A percentile compares a stretch with the other conserved stretches of the same genome.
Conservation (phyloP, 2,329 filamentous ascomycete species). For the Pyrenochaeta sp. region DNA sequence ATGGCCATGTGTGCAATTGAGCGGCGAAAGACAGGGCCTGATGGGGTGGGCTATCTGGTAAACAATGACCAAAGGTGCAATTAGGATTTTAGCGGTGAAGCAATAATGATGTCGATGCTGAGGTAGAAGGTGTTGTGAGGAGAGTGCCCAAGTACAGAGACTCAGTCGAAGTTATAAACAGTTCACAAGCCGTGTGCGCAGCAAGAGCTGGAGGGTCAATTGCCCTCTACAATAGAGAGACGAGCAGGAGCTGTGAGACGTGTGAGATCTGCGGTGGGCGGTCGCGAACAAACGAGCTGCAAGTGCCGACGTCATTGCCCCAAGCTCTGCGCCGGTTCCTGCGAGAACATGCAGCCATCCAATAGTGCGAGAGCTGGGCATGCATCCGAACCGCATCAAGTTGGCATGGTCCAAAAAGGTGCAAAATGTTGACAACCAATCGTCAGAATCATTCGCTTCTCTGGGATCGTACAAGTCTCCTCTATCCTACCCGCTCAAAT, state of each 20-base stretch:
- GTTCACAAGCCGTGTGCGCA: slow-evolving; percentile 15
- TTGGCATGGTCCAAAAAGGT: slow-evolving; percentile 14
- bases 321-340: slow-evolving; percentile 12
- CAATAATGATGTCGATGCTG: slow-evolving; percentile 8
- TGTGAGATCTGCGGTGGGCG: slow-evolving; percentile 33
- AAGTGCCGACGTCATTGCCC: slow-evolving; percentile 35
- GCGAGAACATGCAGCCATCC: not conserved
- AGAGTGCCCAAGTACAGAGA: slow-evolving; percentile 3
- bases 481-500: slow-evolving; percentile 28
- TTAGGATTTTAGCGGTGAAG: slow-evolving; percentile 13
- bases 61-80: slow-evolving; percentile 24
- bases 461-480: slow-evolving; percentile 29
- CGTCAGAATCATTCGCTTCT: slow-evolving; percentile 10
- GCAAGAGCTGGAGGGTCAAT: slow-evolving; percentile 27
- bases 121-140: slow-evolving; percentile 19
- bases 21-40: slow-evolving; percentile 6
- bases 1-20: slow-evolving; percentile 28
- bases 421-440: slow-evolving; percentile 12
- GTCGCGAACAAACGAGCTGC: slow-evolving; percentile 31
- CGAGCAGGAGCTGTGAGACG: slow-evolving; percentile 23
- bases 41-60: slow-evolving; percentile 24
- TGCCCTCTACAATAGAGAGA: slow-evolving; percentile 25
- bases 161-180: slow-evolving; percentile 17
- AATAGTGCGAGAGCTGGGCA: slow-evolving; percentile 18
- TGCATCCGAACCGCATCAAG: slow-evolving; percentile 10